phyloP scores from a whole-genome alignment of 2,329 filamentous ascomycete species.

The Fusarium mangiferae region DNA sequence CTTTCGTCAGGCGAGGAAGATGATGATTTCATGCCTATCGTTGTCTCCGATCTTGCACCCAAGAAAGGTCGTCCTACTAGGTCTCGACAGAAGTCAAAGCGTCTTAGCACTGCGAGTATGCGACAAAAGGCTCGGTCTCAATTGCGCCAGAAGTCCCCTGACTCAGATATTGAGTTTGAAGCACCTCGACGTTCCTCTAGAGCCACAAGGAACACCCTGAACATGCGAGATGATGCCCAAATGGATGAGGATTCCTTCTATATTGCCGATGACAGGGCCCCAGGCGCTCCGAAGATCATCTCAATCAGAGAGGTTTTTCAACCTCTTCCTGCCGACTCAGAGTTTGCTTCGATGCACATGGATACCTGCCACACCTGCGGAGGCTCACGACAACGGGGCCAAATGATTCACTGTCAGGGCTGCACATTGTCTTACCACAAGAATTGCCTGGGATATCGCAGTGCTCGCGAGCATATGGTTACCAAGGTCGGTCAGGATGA shows the following conservation, averaged over 20 bases:
- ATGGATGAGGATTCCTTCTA: slow-evolving; percentile 69
- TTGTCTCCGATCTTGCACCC: slow-evolving; percentile 51
- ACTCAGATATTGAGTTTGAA: slow-evolving; percentile 65
- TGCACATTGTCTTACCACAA: slow-evolving; percentile 88
- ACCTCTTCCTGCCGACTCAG: slow-evolving; percentile 66
- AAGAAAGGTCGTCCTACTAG: slow-evolving; percentile 40
- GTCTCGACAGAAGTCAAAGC: slow-evolving; percentile 35
- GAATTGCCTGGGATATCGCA: slow-evolving; percentile 79
- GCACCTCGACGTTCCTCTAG: slow-evolving; percentile 60
- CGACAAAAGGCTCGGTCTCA: slow-evolving; percentile 13
- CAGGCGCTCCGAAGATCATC: slow-evolving; percentile 62
- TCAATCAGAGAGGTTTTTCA: slow-evolving; percentile 81
- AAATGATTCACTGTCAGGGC: slow-evolving; percentile 88
- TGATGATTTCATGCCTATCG: slow-evolving; percentile 47
- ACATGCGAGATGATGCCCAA: slow-evolving; percentile 63
- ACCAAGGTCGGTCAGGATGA: slow-evolving; percentile 82
- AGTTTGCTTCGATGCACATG: slow-evolving; percentile 77
- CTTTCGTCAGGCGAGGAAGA: slow-evolving; percentile 48
- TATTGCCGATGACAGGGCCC: slow-evolving; percentile 57
- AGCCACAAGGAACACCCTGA: slow-evolving; percentile 55
- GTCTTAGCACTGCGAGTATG: slow-evolving; percentile 28
- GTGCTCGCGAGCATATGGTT: slow-evolving; percentile 82
- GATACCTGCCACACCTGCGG: slow-evolving; percentile 77
- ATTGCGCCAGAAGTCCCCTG: slow-evolving; percentile 42
- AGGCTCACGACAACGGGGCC: slow-evolving; percentile 61